Base-by-base conservation (phyloP, 192 early-diverging fungal genomes). In the Hyaloraphidium curvatum region DNA sequence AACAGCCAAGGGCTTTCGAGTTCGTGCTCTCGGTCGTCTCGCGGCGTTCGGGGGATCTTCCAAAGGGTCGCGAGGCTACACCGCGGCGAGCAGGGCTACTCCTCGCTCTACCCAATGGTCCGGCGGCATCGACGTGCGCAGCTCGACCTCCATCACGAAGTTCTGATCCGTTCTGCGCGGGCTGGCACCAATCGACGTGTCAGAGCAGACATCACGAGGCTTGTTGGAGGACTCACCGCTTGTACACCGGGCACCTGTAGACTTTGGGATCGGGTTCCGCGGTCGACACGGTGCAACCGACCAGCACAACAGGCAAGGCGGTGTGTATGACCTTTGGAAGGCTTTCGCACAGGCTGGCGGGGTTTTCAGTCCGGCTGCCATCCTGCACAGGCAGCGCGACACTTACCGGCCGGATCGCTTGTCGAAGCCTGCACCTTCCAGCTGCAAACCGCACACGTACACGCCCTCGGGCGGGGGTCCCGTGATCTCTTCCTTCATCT, bases 401-500 rank as follows among this genome's bases (percentile, higher is more conserved):
- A n/a, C n/a, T n/a, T n/a, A n/a, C n/a, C n/a, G n/a, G n/a, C n/a
- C n/a, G n/a, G n/a, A n/a, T n/a, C n/a, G n/a, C n/a, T 73, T 56
- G 54, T 78, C 76, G 73, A 73, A 78, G 2, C 68, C 77, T n/a
- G 74, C 77, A 17, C 77, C 77, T 60, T 79, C 77, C 53, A 79
- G 78, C 54, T 73, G 78, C 13, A 79, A 59, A n/a, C 77, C 77
- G 58, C 78, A 67, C 40, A 79, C 78, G 57, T 78, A 79, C 5
- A 79, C 64, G 21, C 77, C 77, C 67, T 79, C 77, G 3, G 70
- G 31, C 16, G 77, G 77, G 11, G 66, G 66, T 0, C 67, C 55
- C 3, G 74, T 75, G 21, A 79, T 78, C 51, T 79, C 77, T 60
- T 79, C 77, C 57, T 79, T 79, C 77, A 79, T 78, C 54, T 79